phyloP scores from a whole-genome alignment of 1,284 basidiomycete genomes.

The Puccinia hordei region DNA sequence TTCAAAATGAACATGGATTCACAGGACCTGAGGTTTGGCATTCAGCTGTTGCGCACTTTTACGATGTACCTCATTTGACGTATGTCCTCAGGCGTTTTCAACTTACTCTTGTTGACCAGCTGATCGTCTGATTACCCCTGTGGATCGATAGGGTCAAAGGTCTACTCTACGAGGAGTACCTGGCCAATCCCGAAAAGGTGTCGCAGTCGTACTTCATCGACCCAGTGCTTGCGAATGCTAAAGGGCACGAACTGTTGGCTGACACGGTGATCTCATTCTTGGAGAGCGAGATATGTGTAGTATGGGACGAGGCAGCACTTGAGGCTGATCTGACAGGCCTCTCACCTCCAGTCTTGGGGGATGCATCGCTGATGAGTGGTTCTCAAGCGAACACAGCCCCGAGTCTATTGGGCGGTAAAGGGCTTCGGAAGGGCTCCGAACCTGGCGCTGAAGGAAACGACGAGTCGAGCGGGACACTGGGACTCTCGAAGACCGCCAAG shows the following conservation, averaged over 20 bases:
- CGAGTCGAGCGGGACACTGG: constrained; percentile 54
- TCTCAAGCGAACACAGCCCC: constrained; percentile 67
- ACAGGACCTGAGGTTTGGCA: constrained; percentile 85
- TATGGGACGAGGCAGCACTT: constrained; percentile 74
- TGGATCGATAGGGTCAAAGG: constrained; percentile 70
- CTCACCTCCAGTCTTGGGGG: constrained; percentile 53
- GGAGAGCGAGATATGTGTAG: constrained; percentile 78
- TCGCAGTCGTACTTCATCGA: constrained; percentile 74
- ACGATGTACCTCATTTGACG: constrained; percentile 87
- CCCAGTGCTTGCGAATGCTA: constrained; percentile 74
- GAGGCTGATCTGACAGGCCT: constrained; percentile 60
- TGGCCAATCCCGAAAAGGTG: constrained; percentile 71
- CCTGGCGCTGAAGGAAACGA: constrained; percentile 59
- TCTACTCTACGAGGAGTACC: constrained; percentile 76
- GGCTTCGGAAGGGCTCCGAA: constrained; percentile 54
- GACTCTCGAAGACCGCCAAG: constrained; percentile 49
- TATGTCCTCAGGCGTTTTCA: constrained; percentile 56
- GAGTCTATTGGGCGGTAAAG: constrained; percentile 53
- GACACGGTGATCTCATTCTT: constrained; percentile 85
- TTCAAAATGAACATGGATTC: constrained; percentile 75
- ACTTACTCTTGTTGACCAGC: neutral
- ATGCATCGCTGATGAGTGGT: constrained; percentile 65
- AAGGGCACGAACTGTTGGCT: constrained; percentile 78
- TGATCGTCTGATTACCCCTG: neutral
- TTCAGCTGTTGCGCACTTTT: constrained; percentile 85